Base-by-base conservation (phyloP, 176 grass and related monocot genomes). In the Guadua angustifolia region DNA sequence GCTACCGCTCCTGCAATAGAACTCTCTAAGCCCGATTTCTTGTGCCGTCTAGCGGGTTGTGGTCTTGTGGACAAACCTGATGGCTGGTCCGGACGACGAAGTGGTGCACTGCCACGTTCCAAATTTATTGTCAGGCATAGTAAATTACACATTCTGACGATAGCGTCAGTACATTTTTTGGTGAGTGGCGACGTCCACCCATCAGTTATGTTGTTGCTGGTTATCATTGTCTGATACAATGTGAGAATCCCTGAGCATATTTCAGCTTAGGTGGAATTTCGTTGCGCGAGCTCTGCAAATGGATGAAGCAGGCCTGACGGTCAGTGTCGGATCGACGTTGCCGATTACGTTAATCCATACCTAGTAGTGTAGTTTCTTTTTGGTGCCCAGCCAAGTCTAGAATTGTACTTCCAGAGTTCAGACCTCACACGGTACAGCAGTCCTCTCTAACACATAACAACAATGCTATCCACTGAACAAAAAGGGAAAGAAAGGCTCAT, bases 401-500 rank as follows among this genome's bases (percentile, higher is more conserved):
- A 80, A 69, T 66, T 73, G 65, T 78, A 77, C 62, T 81, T 77
- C 21, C 67, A 44, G 49, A 40, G 81, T 67, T 79, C 33, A 81
- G 72, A 79, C 29, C 63, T 82, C 59, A 73, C 77, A 85, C 67
- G 64, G 82, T 91, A 78, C 78, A 88, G 50, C 85, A 73, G 40
- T 85, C 49, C 77, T 72, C 55, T 84, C 71, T 82, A 88, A 57
- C 36, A 85, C 53, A 73, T n/a, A 61, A 66, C 59, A 33, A 51
- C 57, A 42, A 5, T 73, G 69, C 71, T 85, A 91, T 85, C 66
- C 67, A 80, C 71, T 57, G 46, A 50, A 73, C 75, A 59, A 84
- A 85, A 88, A 68, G 73, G 78, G 29, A 36, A 72, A 24, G 47
- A 65, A 79, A 72, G 32, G 79, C 86, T 88, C 86, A 88, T 91